Evolutionary conservation across 768 basidiomycete genomes (phyloP).

Genomic region (Mycena epipterygia): DNA sequence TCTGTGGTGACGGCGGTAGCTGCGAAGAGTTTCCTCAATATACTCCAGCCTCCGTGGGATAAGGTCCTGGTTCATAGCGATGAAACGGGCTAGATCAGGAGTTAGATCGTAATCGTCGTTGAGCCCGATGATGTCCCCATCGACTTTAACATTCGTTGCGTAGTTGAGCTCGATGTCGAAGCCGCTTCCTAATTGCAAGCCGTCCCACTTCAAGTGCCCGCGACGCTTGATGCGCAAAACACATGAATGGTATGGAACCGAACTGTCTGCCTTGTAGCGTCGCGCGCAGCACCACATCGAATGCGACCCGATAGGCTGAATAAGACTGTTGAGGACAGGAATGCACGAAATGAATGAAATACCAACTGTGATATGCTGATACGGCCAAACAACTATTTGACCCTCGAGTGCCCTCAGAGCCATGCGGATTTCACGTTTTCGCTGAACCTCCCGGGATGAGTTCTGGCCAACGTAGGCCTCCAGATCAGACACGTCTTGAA

Average conservation of each 20-base stretch:
- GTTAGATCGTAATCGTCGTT: slow-evolving; percentile 77
- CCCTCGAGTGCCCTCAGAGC: slow-evolving; percentile 78
- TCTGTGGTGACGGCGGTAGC: slow-evolving; percentile 66
- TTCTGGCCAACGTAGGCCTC: slow-evolving; percentile 76
- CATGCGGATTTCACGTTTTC: slow-evolving; percentile 69
- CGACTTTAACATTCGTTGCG: slow-evolving; percentile 60
- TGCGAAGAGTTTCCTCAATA: slow-evolving; percentile 61
- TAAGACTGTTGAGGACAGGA: not conserved
- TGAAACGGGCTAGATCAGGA: slow-evolving; percentile 71
- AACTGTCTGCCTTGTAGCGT: slow-evolving; percentile 66
- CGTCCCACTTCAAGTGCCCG: slow-evolving; percentile 66
- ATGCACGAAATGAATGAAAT: not conserved
- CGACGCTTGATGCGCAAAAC: slow-evolving; percentile 65
- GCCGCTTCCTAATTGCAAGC: slow-evolving; percentile 74
- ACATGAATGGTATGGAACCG: slow-evolving; percentile 61
- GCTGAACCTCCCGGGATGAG: slow-evolving; percentile 59
- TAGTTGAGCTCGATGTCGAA: slow-evolving; percentile 75
- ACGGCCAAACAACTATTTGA: slow-evolving; percentile 72
- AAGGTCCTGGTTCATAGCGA: slow-evolving; percentile 67
- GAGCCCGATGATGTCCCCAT: slow-evolving; percentile 71
- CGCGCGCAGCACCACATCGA: slow-evolving; percentile 58
- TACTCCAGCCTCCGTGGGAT: slow-evolving; percentile 57
- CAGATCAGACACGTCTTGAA: slow-evolving; percentile 64
- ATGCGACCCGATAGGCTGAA: slow-evolving; percentile 62
- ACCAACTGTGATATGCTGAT: slow-evolving; percentile 68